phyloP scores from a whole-genome alignment of 805 yeast species.

The Metschnikowia matae region DNA sequence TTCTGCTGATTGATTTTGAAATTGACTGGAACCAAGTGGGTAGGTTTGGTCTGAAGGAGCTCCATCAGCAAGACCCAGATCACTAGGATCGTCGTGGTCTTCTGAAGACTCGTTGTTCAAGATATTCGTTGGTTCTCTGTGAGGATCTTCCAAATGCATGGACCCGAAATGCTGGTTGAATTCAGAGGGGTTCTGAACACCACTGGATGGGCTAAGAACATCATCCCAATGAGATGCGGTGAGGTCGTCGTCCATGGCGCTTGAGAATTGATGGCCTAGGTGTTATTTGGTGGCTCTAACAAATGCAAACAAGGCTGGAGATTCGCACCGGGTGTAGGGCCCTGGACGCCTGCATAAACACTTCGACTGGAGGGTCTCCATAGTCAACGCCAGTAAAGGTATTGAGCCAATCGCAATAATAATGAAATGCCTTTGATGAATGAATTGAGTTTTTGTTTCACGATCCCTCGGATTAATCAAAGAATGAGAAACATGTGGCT shows the following conservation, averaged over 20 bases:
- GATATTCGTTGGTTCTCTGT: slow-evolving; percentile 8
- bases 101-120: slow-evolving; percentile 9
- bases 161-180: slow-evolving; percentile 13
- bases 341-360: slow-evolving; percentile 1
- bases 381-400: not conserved
- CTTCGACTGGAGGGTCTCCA: not conserved
- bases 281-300: not conserved
- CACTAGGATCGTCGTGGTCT: slow-evolving; percentile 15
- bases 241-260: slow-evolving; percentile 45
- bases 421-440: no score
- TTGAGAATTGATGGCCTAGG: not conserved
- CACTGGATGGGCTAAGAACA: slow-evolving; percentile 34
- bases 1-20: slow-evolving; percentile 13
- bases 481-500: no score
- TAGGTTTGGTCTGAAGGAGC: slow-evolving; percentile 2
- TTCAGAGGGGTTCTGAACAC: slow-evolving; percentile 2
- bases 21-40: slow-evolving; percentile 4
- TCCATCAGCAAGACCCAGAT: slow-evolving; percentile 13
- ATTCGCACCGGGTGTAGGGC: slow-evolving; percentile 1
- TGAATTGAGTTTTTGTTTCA: no score
- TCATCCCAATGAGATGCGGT: slow-evolving; percentile 64
- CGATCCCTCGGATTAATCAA: no score
- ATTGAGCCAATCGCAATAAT: no score
- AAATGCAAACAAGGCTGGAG: not conserved
- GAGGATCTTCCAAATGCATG: slow-evolving; percentile 14